Base-by-base conservation (phyloP, 441 rosid species). In the Bruguiera hainesii region DNA sequence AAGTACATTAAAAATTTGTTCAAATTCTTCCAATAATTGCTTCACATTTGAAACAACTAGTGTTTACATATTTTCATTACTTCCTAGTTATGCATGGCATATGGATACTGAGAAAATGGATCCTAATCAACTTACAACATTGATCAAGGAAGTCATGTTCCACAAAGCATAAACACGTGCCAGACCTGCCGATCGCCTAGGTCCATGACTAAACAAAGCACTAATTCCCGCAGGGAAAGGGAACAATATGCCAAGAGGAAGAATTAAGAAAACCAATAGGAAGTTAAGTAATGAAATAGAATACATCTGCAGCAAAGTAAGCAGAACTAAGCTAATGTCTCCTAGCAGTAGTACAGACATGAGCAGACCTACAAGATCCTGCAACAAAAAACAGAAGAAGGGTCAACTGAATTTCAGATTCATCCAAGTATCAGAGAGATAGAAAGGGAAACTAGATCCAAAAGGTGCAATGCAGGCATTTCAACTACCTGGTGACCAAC, bases 181-280 rank as follows among this genome's bases (percentile, higher is more conserved):
- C 8, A 89, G 84, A 66, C 88, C 81, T 37, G 98, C 96, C 8
- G 98, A 85, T 57, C 90, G 85, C 79, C 87, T 83, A 50, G 91
- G 96, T 72, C 98, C 98, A 39, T 92, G 95, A 74, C 95, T 88
- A 79, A 92, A 92, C 75, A 92, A 73, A 77, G 98, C 96, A 73
- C 82, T 85, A 78, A 92, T 91, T 67, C 98, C 98, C 11, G 95
- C 88, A 46, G 96, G 98, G 70, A 92, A 92, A 35, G 98, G 89
- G 71, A 87, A 82, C 42, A 89, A 77, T 71, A 92, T 70, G 69
- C 95, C 89, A 71, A 92, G 86, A 57, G 98, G 96, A 71, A 92
- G 80, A 71, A 89, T 73, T 50, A 81, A 87, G 65, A 87, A 66
- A 73, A 87, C 93, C 10, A 89, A 75, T 72, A 88, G 81, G 71